phyloP scores from a whole-genome alignment of 2,329 filamentous ascomycete species.

The Diaporthe aspalathi region DNA sequence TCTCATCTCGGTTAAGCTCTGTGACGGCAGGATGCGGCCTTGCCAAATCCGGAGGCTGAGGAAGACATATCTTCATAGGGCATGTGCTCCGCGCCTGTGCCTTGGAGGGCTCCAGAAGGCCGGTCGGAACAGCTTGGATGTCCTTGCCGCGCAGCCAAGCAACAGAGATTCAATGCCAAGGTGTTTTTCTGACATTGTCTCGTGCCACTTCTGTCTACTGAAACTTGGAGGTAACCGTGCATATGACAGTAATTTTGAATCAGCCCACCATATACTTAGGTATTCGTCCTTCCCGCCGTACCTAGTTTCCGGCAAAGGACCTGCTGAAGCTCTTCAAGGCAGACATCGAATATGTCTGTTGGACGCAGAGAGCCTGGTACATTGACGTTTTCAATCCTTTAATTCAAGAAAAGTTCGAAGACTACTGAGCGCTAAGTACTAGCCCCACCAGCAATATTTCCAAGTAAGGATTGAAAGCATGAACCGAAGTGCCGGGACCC shows the following conservation, averaged over 20 bases:
- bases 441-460: neutral
- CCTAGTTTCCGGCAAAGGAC: too few relatives aligned
- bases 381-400: neutral
- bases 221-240: neutral
- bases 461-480: neutral
- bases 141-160: neutral
- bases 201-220: neutral
- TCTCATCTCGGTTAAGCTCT: constrained; percentile 10
- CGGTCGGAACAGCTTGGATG: neutral
- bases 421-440: neutral
- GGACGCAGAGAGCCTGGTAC: neutral
- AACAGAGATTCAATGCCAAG: constrained; percentile 1
- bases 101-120: neutral
- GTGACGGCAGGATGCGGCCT: neutral
- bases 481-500: too few relatives aligned
- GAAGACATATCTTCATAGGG: neutral
- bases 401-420: neutral
- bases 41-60: constrained; percentile 1
- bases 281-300: neutral
- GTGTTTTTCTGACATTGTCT: neutral
- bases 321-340: neutral
- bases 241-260: neutral
- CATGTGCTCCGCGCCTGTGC: constrained; percentile 5
- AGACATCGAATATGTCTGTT: too few relatives aligned
- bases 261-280: too few relatives aligned